phyloP scores from a whole-genome alignment of 176 grass and related monocot genomes.

The Musa itinerans region DNA sequence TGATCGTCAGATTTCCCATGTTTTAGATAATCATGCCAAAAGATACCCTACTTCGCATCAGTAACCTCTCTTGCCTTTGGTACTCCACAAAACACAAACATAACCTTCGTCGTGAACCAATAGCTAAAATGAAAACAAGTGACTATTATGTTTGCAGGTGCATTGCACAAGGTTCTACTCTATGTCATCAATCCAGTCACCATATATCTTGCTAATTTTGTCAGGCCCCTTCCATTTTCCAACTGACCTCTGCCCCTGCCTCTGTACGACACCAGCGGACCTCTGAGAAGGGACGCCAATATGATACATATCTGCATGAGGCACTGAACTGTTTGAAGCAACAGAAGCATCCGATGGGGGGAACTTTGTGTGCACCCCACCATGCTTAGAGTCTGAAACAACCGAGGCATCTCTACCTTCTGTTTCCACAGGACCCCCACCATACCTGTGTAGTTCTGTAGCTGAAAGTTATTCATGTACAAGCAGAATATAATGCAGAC shows the following conservation, averaged over 20 bases:
- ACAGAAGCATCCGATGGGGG: neutral
- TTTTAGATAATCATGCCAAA: no score
- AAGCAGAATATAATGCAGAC: neutral
- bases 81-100: no score
- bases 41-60: no score
- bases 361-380: neutral
- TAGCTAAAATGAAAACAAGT: no score
- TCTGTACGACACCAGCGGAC: neutral
- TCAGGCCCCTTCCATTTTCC: conserved; percentile 96
- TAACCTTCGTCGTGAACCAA: no score
- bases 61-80: no score
- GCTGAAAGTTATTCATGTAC: conserved; percentile 3
- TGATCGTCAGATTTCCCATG: no score
- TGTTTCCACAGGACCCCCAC: conserved; percentile 57
- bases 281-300: conserved; percentile 14
- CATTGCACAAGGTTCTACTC: conserved; percentile 36
- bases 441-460: conserved; percentile 90
- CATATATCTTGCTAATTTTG: conserved; percentile 46
- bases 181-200: conserved; percentile 47
- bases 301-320: conserved; percentile 13
- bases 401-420: conserved; percentile 45
- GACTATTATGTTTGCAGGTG: neutral
- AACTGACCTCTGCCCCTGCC: conserved; percentile 57
- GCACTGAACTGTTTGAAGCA: conserved; percentile 4
- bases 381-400: conserved; percentile 36